These are phyloP conservation scores for Teratosphaeria viscida DNA, from an alignment of 2,329 filamentous ascomycete genomes.

Conservation along the genomic window DNA sequence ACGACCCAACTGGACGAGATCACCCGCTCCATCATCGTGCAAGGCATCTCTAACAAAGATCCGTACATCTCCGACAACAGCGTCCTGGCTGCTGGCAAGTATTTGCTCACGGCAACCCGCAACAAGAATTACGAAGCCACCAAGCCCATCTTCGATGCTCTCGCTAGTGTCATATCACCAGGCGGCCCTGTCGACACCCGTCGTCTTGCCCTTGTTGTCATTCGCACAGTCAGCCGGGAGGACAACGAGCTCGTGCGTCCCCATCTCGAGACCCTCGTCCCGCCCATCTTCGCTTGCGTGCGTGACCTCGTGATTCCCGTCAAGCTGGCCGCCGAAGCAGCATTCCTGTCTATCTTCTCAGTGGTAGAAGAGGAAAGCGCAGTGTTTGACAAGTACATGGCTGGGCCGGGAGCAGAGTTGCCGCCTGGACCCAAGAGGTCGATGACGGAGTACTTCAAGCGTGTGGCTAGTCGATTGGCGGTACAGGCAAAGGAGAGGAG, in stretches of 20 bases:
- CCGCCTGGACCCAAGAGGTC: conserved; percentile 67
- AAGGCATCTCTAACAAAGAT: conserved; percentile 66
- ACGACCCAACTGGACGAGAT: conserved; percentile 61
- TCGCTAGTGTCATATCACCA: conserved; percentile 65
- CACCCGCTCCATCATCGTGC: conserved; percentile 63
- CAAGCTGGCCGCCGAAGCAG: conserved; percentile 88
- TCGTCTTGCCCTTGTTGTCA: conserved; percentile 72
- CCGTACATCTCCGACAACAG: conserved; percentile 65
- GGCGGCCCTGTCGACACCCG: conserved; percentile 73
- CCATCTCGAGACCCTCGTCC: conserved; percentile 69
- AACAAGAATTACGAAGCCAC: conserved; percentile 63
- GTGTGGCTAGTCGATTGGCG: conserved; percentile 76
- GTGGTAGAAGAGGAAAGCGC: conserved; percentile 78
- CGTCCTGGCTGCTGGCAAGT: conserved; percentile 84
- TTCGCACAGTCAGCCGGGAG: conserved; percentile 72
- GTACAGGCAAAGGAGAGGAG: conserved; percentile 77
- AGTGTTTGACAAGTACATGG: conserved; percentile 86
- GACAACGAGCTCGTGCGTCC: conserved; percentile 73
- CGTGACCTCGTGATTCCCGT: conserved; percentile 88
- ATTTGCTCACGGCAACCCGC: conserved; percentile 57
- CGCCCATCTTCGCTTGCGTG: conserved; percentile 78
- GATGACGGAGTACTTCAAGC: conserved; percentile 96
- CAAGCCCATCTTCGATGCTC: conserved; percentile 68
- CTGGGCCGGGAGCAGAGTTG: conserved; percentile 54
- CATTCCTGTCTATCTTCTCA: conserved; percentile 81